phyloP scores from a whole-genome alignment of 1,284 basidiomycete genomes.

The Sphaerobolus stellatus region DNA sequence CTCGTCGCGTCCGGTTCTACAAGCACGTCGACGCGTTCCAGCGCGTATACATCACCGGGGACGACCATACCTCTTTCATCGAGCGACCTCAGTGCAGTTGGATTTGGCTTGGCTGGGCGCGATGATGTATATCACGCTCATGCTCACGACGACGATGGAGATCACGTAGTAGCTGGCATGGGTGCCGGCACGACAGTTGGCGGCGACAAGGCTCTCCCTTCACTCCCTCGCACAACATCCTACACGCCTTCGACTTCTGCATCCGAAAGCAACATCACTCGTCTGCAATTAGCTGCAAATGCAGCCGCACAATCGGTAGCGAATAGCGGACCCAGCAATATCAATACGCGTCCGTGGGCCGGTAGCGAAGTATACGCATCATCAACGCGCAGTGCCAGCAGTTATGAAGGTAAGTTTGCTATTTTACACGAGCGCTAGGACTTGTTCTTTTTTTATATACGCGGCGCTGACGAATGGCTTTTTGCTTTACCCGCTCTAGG shows the following conservation, averaged over 20 bases:
- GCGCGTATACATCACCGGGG: constrained; percentile 69
- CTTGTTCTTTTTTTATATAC: neutral
- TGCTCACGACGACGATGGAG: constrained; percentile 53
- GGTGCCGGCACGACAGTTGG: constrained; percentile 55
- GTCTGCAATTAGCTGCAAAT: constrained; percentile 10
- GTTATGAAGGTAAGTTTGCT: constrained; percentile 7
- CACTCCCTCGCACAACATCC: constrained; percentile 59
- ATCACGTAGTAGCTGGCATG: too few relatives aligned
- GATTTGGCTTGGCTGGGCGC: constrained; percentile 6
- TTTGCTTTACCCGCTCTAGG: neutral
- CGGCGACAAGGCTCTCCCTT: constrained; percentile 60
- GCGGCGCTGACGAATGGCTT: neutral
- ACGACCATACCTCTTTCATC: constrained; percentile 9
- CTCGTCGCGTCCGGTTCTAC: constrained; percentile 69
- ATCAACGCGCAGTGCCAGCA: constrained; percentile 6
- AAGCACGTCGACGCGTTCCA: constrained; percentile 69
- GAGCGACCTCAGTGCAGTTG: constrained; percentile 40
- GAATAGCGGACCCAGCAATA: neutral
- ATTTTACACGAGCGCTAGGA: neutral
- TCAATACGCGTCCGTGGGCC: neutral
- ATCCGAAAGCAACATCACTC: constrained; percentile 6
- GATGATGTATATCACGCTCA: constrained; percentile 63
- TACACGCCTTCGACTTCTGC: constrained; percentile 42
- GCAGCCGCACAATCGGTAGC: neutral
- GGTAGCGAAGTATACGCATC: constrained; percentile 2